These are phyloP conservation scores for Fusarium virguliforme DNA, from an alignment of 2,329 filamentous ascomycete genomes.

Conservation along the genomic window DNA sequence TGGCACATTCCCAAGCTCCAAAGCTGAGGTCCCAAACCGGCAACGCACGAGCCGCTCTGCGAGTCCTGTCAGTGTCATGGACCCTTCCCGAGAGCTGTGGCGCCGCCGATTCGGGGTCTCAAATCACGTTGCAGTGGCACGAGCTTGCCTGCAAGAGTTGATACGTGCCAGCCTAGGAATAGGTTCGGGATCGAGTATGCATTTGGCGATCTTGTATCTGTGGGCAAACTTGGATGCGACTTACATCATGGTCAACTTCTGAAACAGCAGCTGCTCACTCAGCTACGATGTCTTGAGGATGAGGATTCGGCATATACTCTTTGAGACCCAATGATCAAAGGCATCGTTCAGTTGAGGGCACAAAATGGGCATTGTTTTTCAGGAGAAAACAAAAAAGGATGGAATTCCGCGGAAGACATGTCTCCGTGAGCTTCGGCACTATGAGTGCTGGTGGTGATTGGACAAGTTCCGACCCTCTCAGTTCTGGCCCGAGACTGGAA, in stretches of 20 bases:
- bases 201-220: background rate
- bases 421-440: constrained; percentile 1
- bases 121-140: constrained; percentile 8
- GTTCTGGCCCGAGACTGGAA: constrained; percentile 41
- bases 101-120: constrained; percentile 22
- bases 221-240: background rate
- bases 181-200: constrained; percentile 6
- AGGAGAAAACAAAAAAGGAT: background rate
- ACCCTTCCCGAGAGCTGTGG: constrained; percentile 23
- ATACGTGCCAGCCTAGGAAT: constrained; percentile 4
- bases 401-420: background rate
- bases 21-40: constrained; percentile 24
- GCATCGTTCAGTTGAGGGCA: background rate
- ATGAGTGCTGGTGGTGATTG: constrained; percentile 5
- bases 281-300: background rate
- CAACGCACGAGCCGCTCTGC: constrained; percentile 33
- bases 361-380: background rate
- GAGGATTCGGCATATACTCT: background rate
- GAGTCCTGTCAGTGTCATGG: constrained; percentile 32
- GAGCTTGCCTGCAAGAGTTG: constrained; percentile 8
- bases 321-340: background rate
- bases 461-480: constrained; percentile 1
- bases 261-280: background rate
- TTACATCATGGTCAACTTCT: background rate
- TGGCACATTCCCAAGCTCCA: constrained; percentile 43